Percentiles rank a stretch among this genome's conserved stretches.
phyloP scores from a whole-genome alignment of 148 eudicot species.

The Camellia sinensis region DNA sequence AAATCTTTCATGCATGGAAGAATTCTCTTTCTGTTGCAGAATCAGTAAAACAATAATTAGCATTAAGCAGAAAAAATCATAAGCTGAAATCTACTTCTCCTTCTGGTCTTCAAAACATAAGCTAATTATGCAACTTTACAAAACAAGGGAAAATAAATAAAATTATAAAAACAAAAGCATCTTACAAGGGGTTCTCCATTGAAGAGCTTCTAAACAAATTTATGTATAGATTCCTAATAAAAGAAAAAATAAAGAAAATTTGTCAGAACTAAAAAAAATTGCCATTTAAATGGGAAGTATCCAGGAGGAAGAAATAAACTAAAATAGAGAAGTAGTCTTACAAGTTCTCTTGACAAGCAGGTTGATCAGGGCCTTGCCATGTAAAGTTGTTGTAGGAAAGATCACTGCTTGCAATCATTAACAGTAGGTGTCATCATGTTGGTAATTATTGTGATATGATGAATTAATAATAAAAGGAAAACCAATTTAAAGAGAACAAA shows the following conservation, averaged over 20 bases:
- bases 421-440: slow-evolving; percentile 7
- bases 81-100: not conserved
- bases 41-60: slow-evolving; percentile 3
- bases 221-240: slow-evolving; percentile 47
- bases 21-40: slow-evolving; percentile 42
- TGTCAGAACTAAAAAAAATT: not conserved
- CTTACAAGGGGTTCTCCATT: slow-evolving; percentile 45
- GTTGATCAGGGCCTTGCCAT: slow-evolving; percentile 57
- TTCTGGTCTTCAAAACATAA: no score
- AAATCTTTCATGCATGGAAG: slow-evolving; percentile 51
- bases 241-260: not conserved
- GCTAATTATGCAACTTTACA: not conserved
- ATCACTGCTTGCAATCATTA: slow-evolving; percentile 49
- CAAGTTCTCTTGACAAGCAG: slow-evolving; percentile 53
- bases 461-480: not conserved
- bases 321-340: slow-evolving; percentile 22
- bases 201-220: slow-evolving; percentile 70
- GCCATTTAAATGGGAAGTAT: not conserved
- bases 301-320: not conserved
- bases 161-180: not conserved
- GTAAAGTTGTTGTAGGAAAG: slow-evolving; percentile 75
- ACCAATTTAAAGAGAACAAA: not conserved
- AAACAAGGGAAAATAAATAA: not conserved
- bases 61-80: not conserved
- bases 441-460: not conserved